Base-by-base conservation (phyloP, 805 yeast species). In the Metschnikowia arizonensis region DNA sequence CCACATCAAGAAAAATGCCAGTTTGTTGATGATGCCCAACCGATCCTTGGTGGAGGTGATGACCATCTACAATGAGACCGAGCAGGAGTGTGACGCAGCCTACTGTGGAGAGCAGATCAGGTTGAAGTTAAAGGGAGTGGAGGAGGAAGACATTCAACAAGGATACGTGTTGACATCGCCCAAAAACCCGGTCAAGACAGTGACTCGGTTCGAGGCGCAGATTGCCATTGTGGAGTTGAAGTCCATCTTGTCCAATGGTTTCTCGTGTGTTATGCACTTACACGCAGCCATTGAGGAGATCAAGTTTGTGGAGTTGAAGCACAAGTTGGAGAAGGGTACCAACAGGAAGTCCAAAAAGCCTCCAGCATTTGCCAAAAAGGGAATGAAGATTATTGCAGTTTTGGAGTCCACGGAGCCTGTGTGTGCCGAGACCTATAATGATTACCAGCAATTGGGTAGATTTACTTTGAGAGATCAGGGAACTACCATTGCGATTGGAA, bases 401-500 rank as follows among this genome's bases (percentile, higher is more conserved):
- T 74, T 93, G 60, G 97, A 90, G 72, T 75, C 89, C 14, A 74
- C 81, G 37, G 89, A 82, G 57, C 91, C 97, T 19, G 87, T 93
- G 31, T 93, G 98, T 74, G 83, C 91, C 42, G 99, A 93, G 73
- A 83, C 95, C 37, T 93, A 85, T 66, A 82, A 76, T 56, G 95
- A 88, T 63, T 88, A 90, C 64, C 97, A 91, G 56, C 98, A 93
- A 72, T 78, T 93, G 60, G 99, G 99, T 65, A 83, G 99, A 72
- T 93, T 93, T 69, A 93, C 99, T 24, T 79, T 93, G 66, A 89
- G 99, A 78, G 99, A 93, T 71, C 98, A 93, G 74, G 99, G 98
- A 64, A 82, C 82, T 52, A 93, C 99, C 44, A 90, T 93, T 70
- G 99, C 99, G 54, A 93, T 93, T 68, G 99, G 99, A 72, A 90